These are phyloP conservation scores for Pluteus cervinus DNA, from an alignment of 768 basidiomycete species.

Conservation along the genomic window DNA sequence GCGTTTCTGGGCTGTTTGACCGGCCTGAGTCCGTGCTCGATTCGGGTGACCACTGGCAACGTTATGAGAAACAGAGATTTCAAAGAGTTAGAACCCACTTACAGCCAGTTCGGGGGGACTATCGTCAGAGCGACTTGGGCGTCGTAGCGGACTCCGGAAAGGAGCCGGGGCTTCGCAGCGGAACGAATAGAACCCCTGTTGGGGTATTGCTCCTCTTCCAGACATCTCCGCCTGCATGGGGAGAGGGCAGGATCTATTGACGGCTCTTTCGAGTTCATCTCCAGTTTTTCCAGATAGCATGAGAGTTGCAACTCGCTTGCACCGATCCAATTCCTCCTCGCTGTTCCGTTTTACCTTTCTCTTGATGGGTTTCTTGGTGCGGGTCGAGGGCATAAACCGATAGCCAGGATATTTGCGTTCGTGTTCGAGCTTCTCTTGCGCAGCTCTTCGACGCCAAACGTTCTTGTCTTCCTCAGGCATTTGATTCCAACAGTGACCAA, in stretches of 20 bases:
- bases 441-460: conserved; percentile 44
- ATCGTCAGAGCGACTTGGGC: no score
- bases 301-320: conserved; percentile 42
- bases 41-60: no score
- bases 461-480: conserved; percentile 45
- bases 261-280: conserved; percentile 38
- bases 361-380: conserved; percentile 37
- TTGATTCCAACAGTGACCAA: conserved; percentile 49
- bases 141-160: no score
- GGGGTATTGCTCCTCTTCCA: no score
- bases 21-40: no score
- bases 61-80: no score
- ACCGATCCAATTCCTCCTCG: conserved; percentile 40
- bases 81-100: no score
- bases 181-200: no score
- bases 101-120: no score
- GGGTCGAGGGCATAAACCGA: conserved; percentile 41
- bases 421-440: conserved; percentile 46
- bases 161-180: no score
- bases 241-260: conserved; percentile 16
- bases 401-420: conserved; percentile 45
- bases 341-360: conserved; percentile 49
- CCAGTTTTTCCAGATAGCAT: conserved; percentile 46
- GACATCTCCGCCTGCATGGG: conserved; percentile 6
- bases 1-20: no score